Percentiles rank a stretch among this genome's conserved stretches.
phyloP scores from a whole-genome alignment of 2,329 filamentous ascomycete genomes.

The Celoporthe dispersa region DNA sequence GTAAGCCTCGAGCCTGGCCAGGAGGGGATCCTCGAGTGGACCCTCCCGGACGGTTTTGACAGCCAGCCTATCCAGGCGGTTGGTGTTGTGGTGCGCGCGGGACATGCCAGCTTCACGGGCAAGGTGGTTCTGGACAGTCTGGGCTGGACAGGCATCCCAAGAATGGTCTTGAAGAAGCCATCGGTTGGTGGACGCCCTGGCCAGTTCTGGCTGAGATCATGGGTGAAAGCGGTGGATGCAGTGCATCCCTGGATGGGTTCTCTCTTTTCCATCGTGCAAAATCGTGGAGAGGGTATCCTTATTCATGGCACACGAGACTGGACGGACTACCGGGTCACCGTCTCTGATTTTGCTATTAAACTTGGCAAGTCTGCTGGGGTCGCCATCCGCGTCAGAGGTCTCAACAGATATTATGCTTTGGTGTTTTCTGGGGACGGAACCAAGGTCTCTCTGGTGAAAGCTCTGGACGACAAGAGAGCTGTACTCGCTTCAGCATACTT shows the following conservation, averaged over 20 bases:
- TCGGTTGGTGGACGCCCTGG: conserved; percentile 12
- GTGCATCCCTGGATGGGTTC: conserved; percentile 31
- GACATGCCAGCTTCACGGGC: conserved; percentile 16
- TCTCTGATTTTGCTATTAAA: conserved; percentile 34
- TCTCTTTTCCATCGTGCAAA: conserved; percentile 36
- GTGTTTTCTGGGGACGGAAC: conserved; percentile 29
- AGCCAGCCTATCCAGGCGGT: conserved; percentile 36
- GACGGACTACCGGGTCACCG: conserved; percentile 35
- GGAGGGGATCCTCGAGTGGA: conserved; percentile 31
- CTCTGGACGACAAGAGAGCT: conserved; percentile 32
- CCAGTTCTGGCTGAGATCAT: conserved; percentile 37
- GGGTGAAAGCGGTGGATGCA: conserved; percentile 35
- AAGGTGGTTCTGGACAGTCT: conserved; percentile 34
- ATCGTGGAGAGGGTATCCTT: conserved; percentile 38
- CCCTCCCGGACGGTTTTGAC: conserved; percentile 32
- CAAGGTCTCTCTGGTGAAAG: conserved; percentile 33
- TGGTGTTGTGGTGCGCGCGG: conserved; percentile 31
- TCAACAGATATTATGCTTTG: conserved; percentile 39
- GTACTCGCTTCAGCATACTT: conserved; percentile 28
- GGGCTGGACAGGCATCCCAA: conserved; percentile 33
- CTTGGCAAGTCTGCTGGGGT: conserved; percentile 35
- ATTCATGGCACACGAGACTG: conserved; percentile 41
- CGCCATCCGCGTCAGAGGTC: conserved; percentile 36
- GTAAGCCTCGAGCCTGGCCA: conserved; percentile 22
- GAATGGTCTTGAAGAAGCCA: conserved; percentile 19